Base-by-base conservation (phyloP, 352 stramenopile species). In the Phytophthora kernoviae region DNA sequence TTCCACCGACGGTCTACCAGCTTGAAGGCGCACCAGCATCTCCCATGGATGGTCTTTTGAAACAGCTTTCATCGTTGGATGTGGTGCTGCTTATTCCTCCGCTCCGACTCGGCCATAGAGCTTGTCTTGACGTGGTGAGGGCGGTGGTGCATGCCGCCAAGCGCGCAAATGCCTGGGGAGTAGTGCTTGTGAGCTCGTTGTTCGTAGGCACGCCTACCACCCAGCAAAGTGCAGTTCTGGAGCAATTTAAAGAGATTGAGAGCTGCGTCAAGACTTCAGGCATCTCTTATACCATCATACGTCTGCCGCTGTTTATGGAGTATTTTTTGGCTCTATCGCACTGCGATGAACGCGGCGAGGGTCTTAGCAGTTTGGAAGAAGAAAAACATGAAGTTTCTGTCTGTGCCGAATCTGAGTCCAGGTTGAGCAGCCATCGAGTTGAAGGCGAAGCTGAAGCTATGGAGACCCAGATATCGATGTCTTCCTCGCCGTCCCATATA, bases 251-350 rank as follows among this genome's bases (percentile, higher is more conserved):
- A 37, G 78, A 84, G 41, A 83, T 91, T 52, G 84, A 93, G 39
- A 64, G 63, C 42, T 79, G 74, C 22, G 56, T 93, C 17, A 85
- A 88, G 54, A 68, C 48, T 5, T 86, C 80, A 18, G 79, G 76
- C 1, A 68, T 91, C 43, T 58, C 80, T 34, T 88, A 80, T 41
- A 71, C 66, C 41, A 87, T 91, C 49, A 42, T 91, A 41, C 77
- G 84, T 0, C 58, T 93, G 15, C 84, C 84, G 30, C 33, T 93
- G 27, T 89, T 93, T 24, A 90, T 91, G 70, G 84, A 93, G 65
- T 93, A 91, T 55, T 91, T 93, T 32, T 36, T 88, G 30, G 68
- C 81, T 1, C 62, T 93, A 0, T 79, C 68, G 18, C 22, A 61
- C 40, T 58, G 54, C 2, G 58, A 74, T 2, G 55, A 67, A 57